Percentiles rank a stretch among this genome's conserved stretches.
Conservation (phyloP, 805 yeast species). For the Hanseniaspora meyeri region DNA sequence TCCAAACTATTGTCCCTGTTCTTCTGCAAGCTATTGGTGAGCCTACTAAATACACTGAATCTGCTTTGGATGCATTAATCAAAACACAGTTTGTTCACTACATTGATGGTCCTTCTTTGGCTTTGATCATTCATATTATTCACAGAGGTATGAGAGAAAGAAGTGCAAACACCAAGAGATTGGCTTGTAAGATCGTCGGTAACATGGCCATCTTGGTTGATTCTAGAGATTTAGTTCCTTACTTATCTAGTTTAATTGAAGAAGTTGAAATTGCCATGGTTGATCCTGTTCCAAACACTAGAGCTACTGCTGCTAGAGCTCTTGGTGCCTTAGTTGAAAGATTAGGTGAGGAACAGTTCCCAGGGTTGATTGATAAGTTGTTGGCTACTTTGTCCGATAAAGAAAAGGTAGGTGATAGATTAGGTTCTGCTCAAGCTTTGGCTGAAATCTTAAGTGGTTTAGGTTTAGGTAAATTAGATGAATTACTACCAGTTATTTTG, state of each 20-base stretch:
- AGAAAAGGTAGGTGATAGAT: slow-evolving; percentile 70
- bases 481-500: slow-evolving; percentile 68
- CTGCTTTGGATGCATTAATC: slow-evolving; percentile 72
- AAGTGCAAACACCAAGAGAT: slow-evolving; percentile 82
- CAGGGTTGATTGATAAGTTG: slow-evolving; percentile 73
- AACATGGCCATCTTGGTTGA: slow-evolving; percentile 96
- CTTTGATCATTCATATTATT: slow-evolving; percentile 84
- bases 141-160: slow-evolving; percentile 92
- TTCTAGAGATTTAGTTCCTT: slow-evolving; percentile 71
- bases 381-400: slow-evolving; percentile 67
- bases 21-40: slow-evolving; percentile 89
- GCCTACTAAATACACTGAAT: slow-evolving; percentile 81
- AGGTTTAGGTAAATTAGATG: slow-evolving; percentile 79
- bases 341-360: slow-evolving; percentile 91
- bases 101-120: slow-evolving; percentile 95
- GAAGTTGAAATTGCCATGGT: slow-evolving; percentile 92
- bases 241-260: slow-evolving; percentile 59
- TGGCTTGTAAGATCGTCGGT: slow-evolving; percentile 96
- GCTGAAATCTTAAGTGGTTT: slow-evolving; percentile 89
- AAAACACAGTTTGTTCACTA: slow-evolving; percentile 92
- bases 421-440: slow-evolving; percentile 95
- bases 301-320: slow-evolving; percentile 96
- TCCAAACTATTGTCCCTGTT: slow-evolving; percentile 77
- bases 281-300: slow-evolving; percentile 93
- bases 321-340: slow-evolving; percentile 92